These are phyloP conservation scores for Acanthamoeba castellanii DNA, from an alignment of 208 protist genomes.

Conservation along the genomic window DNA sequence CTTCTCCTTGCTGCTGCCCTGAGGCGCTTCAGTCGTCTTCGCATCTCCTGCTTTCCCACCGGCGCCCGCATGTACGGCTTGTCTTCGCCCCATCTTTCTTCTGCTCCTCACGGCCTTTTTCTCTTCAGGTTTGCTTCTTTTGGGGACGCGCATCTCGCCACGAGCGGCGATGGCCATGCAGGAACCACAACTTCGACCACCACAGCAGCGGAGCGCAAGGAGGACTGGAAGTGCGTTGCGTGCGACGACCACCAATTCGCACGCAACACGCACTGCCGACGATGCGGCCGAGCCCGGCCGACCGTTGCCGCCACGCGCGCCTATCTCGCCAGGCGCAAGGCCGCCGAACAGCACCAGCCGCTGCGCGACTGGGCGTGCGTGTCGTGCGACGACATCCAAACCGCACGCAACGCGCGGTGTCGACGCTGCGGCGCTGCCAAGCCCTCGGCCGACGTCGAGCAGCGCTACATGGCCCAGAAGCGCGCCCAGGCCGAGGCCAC, in stretches of 20 bases:
- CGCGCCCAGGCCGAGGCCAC: not conserved
- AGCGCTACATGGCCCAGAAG: not conserved
- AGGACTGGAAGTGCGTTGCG: not conserved
- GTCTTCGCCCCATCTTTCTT: not conserved
- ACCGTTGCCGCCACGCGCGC: not conserved
- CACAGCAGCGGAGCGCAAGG: not conserved
- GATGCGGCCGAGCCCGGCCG: not conserved
- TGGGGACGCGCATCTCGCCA: too few relatives aligned
- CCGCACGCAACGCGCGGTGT: not conserved
- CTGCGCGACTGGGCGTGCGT: not conserved
- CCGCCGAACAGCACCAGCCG: not conserved
- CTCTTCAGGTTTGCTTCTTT: not conserved
- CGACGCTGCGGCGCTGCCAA: not conserved
- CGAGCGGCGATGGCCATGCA: too few relatives aligned
- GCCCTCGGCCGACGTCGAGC: not conserved
- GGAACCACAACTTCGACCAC: not conserved
- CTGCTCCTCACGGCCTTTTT: not conserved
- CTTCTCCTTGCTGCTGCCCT: not conserved
- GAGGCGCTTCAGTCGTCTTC: not conserved
- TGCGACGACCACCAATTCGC: slow-evolving; percentile 40
- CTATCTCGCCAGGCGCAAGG: not conserved
- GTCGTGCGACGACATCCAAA: not conserved
- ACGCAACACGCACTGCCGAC: slow-evolving; percentile 8
- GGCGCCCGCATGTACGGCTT: not conserved
- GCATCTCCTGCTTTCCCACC: not conserved